Percentiles rank a stretch among this genome's conserved stretches.
phyloP scores from a whole-genome alignment of 192 early-diverging fungal species.

The Backusella circina region DNA sequence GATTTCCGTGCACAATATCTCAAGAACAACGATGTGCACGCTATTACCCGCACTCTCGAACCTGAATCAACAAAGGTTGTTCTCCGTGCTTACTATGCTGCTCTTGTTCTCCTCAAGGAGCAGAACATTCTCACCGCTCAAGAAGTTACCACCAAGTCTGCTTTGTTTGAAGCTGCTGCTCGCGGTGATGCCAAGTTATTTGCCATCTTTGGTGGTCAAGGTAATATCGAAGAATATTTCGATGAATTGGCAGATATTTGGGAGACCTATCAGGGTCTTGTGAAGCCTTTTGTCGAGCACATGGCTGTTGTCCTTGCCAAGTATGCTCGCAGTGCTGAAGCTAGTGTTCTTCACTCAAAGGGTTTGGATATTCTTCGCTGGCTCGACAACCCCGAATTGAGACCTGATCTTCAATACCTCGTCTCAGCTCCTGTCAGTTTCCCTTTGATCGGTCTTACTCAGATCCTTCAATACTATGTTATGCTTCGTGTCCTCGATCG shows the following conservation, averaged over 20 bases:
- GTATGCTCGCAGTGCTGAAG: constrained; percentile 56
- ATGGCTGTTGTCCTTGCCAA: constrained; percentile 68
- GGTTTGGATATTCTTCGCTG: constrained; percentile 84
- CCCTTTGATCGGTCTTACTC: constrained; percentile 88
- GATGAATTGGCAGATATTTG: constrained; percentile 81
- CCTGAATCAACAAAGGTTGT: constrained; percentile 57
- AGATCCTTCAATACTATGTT: constrained; percentile 86
- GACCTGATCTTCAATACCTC: constrained; percentile 77
- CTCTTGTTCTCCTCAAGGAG: constrained; percentile 60
- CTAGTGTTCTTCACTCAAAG: constrained; percentile 68
- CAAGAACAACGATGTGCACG: constrained; percentile 82
- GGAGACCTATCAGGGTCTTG: constrained; percentile 74
- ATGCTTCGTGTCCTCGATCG: constrained; percentile 66
- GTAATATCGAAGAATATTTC: constrained; percentile 93
- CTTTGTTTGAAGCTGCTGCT: constrained; percentile 66
- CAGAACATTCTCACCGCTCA: constrained; percentile 33
- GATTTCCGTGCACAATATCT: constrained; percentile 74
- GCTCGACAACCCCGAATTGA: constrained; percentile 72
- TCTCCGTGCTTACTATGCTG: constrained; percentile 76
- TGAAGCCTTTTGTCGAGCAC: constrained; percentile 71
- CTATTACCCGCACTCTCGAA: constrained; percentile 53
- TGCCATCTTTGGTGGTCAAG: constrained; percentile 95
- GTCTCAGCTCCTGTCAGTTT: constrained; percentile 78
- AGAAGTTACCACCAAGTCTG: constrained; percentile 48
- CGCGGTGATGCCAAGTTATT: constrained; percentile 61